phyloP scores from a whole-genome alignment of 2,329 filamentous ascomycete genomes.

The Diaporthe sp. region DNA sequence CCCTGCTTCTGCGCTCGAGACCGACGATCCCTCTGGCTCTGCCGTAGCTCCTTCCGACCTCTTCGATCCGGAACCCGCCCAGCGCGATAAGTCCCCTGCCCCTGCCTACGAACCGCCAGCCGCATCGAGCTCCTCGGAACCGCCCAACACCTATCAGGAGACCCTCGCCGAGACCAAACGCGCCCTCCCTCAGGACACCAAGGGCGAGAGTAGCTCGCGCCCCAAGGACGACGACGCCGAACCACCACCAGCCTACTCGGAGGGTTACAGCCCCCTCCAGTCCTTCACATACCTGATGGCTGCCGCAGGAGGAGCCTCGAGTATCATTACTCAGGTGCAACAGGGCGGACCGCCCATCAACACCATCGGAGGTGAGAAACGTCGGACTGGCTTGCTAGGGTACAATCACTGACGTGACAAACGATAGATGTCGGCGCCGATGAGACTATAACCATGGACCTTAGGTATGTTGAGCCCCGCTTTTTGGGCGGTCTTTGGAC shows the following conservation, averaged over 20 bases:
- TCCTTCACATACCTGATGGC: slow-evolving; percentile 98
- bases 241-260: slow-evolving; percentile 95
- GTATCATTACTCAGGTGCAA: slow-evolving; percentile 99
- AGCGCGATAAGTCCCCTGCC: slow-evolving; percentile 57
- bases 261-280: slow-evolving; percentile 91
- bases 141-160: slow-evolving; percentile 61
- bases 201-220: slow-evolving; percentile 76
- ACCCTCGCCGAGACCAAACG: slow-evolving; percentile 83
- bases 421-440: slow-evolving; percentile 84
- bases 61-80: slow-evolving; percentile 44
- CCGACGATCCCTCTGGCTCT: slow-evolving; percentile 55
- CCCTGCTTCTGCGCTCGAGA: slow-evolving; percentile 52
- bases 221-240: slow-evolving; percentile 85
- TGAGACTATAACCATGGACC: slow-evolving; percentile 94
- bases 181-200: slow-evolving; percentile 85
- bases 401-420: slow-evolving; percentile 42
- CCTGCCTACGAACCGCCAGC: slow-evolving; percentile 68
- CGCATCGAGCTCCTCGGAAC: slow-evolving; percentile 54
- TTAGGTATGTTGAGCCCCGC: slow-evolving; percentile 74
- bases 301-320: slow-evolving; percentile 94
- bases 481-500: background rate
- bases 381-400: slow-evolving; percentile 35
- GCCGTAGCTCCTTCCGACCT: slow-evolving; percentile 52
- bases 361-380: slow-evolving; percentile 81
- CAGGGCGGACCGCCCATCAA: slow-evolving; percentile 93